Base-by-base conservation (phyloP, 1,284 basidiomycete genomes). In the Pseudozyma hubeiensis region DNA sequence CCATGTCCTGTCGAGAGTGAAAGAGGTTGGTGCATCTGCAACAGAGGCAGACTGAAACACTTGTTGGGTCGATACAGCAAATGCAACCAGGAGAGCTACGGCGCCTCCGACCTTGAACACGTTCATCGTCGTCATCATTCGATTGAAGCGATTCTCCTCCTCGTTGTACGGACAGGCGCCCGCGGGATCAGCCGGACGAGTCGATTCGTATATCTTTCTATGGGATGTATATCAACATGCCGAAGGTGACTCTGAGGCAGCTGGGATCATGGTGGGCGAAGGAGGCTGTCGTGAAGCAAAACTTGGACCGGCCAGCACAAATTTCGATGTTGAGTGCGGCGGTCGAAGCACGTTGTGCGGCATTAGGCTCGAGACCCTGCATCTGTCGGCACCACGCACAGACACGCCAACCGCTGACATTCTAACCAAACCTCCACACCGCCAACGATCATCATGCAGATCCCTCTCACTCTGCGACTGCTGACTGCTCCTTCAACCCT, bases 71-170 rank as follows among this genome's bases (percentile, higher is more conserved):
- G 62, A 61, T 9, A 37, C 43, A 14, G 57, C 61, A 7, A 35
- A 46, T 5, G 62, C 53, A 46, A 61, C 35, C 5, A 64, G 53
- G 37, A 61, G 43, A 3, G 57, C 35, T 14, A 62, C 30, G 41
- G 60, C 6, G 35, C 29, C 57, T 5, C 37, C 37, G n/a, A 55
- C 88, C 76, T 29, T 48, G 39, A 59, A 58, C 37, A 33, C 47
- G 14, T 37, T 46, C 43, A 46, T 53, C 11, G 54, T 48, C 52
- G 49, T 57, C n/a, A 10, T 13, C 24, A 24, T 7, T 24, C 6
- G 43, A 24, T 37, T 14, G 19, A 24, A 24, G 19, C 8, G 4
- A 19, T 24, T n/a, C 2, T 19, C n/a, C 19, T 7, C 17, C 43
- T 44, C 7, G 8, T n/a, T n/a, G 39, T 41, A 37, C 24, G 24